phyloP scores from a whole-genome alignment of 2,329 filamentous ascomycete genomes.

The Colletotrichum viniferum region DNA sequence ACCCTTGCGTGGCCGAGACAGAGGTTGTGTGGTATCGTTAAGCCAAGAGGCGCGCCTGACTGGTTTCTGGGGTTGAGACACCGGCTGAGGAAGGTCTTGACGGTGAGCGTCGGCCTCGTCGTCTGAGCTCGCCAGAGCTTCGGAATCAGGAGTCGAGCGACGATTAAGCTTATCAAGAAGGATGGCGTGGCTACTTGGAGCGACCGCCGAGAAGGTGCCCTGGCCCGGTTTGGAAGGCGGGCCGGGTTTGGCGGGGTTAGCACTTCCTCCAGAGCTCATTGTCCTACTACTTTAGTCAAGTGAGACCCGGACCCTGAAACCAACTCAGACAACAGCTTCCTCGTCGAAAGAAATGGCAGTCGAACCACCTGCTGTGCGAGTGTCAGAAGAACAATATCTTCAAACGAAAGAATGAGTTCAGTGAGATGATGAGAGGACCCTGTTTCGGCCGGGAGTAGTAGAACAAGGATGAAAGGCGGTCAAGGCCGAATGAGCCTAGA shows the following conservation, averaged over 20 bases:
- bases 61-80: conserved; percentile 61
- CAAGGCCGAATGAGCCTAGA: conserved; percentile 24
- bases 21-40: conserved; percentile 75
- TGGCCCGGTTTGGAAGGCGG: conserved; percentile 57
- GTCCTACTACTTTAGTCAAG: conserved; percentile 23
- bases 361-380: neutral
- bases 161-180: conserved; percentile 78
- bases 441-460: neutral
- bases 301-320: neutral
- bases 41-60: conserved; percentile 82
- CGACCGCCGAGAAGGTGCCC: conserved; percentile 46
- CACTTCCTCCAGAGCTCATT: conserved; percentile 50
- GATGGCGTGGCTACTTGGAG: conserved; percentile 65
- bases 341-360: neutral
- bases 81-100: conserved; percentile 53
- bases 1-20: conserved; percentile 71
- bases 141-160: conserved; percentile 90
- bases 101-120: conserved; percentile 79
- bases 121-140: conserved; percentile 91
- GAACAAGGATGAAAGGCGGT: conserved; percentile 27
- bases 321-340: neutral
- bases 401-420: neutral
- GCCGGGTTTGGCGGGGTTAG: conserved; percentile 51
- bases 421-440: neutral
- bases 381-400: neutral